Conservation (phyloP, 2,329 filamentous ascomycete genomes). For the Colletotrichum sp. region DNA sequence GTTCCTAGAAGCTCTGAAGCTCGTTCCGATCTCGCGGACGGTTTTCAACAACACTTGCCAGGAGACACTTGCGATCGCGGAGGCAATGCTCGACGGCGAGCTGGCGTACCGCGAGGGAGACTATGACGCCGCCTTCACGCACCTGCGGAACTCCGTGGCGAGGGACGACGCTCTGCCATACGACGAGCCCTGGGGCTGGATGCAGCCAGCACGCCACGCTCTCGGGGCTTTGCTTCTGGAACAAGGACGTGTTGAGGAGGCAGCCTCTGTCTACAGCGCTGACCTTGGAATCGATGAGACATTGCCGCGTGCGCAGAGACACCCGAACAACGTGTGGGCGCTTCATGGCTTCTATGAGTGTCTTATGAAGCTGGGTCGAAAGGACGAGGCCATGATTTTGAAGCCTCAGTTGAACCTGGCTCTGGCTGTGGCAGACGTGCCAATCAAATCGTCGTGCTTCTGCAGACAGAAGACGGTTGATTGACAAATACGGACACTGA, state of each 20-base stretch:
- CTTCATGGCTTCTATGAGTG: conserved; percentile 78
- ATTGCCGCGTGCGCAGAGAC: conserved; percentile 67
- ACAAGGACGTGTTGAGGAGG: conserved; percentile 63
- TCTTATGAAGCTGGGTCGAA: conserved; percentile 58
- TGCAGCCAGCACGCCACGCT: conserved; percentile 76
- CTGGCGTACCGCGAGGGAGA: conserved; percentile 71
- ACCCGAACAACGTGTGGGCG: conserved; percentile 78
- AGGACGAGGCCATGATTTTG: conserved; percentile 38
- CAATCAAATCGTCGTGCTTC: conserved; percentile 63
- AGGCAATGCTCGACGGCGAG: conserved; percentile 76
- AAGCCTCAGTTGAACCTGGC: conserved; percentile 55
- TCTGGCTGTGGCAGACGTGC: conserved; percentile 63
- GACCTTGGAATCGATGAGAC: conserved; percentile 66
- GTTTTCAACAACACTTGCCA: conserved; percentile 72
- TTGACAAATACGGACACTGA: conserved; percentile 16
- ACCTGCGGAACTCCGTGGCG: conserved; percentile 61
- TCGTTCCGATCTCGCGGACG: conserved; percentile 64
- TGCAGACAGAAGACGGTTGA: conserved; percentile 33
- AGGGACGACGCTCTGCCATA: conserved; percentile 70
- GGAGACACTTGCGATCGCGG: conserved; percentile 67
- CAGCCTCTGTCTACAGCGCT: conserved; percentile 61
- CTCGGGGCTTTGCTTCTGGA: conserved; percentile 74
- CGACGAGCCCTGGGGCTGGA: conserved; percentile 81
- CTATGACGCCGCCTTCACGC: conserved; percentile 61
- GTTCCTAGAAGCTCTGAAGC: conserved; percentile 56